Percentiles rank a stretch among this genome's conserved stretches.
Evolutionary conservation across 2,329 filamentous ascomycete species (phyloP).

Genomic region (Talaromyces sp.): DNA sequence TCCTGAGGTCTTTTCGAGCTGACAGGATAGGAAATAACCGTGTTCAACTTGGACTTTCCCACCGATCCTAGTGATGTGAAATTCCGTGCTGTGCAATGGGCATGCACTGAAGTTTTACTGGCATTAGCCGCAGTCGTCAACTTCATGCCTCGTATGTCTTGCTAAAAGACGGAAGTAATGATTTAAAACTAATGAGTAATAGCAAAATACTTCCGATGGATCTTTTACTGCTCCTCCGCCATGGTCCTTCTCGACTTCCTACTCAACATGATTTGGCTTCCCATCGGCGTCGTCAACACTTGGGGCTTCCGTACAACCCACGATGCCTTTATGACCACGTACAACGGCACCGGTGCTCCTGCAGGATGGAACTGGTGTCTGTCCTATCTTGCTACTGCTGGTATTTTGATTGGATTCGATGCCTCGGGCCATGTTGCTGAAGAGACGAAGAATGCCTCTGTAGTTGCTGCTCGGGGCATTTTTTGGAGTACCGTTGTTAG

Average conservation of each 20-base stretch:
- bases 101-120: constrained; percentile 52
- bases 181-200: background rate
- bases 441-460: constrained; percentile 57
- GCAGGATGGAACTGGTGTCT: constrained; percentile 62
- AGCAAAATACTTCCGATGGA: constrained; percentile 47
- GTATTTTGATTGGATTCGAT: constrained; percentile 60
- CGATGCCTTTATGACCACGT: constrained; percentile 59
- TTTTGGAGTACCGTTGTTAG: constrained; percentile 60
- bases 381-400: constrained; percentile 59
- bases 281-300: constrained; percentile 54
- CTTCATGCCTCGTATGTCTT: constrained; percentile 48
- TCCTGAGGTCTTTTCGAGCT: background rate
- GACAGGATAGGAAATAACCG: constrained; percentile 50
- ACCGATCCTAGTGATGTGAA: constrained; percentile 53
- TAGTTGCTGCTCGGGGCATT: constrained; percentile 57
- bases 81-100: constrained; percentile 61
- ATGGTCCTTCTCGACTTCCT: constrained; percentile 58
- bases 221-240: constrained; percentile 50
- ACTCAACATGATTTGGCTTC: constrained; percentile 60
- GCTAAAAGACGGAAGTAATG: constrained; percentile 20
- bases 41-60: constrained; percentile 56
- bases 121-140: constrained; percentile 51
- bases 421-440: constrained; percentile 60
- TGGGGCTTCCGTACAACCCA: constrained; percentile 58
- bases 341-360: constrained; percentile 56